Evolutionary conservation across 2,329 filamentous ascomycete genomes (phyloP), one percentile per base, ranked within the genome.

Genomic region (Uncinocarpus reesii): DNA sequence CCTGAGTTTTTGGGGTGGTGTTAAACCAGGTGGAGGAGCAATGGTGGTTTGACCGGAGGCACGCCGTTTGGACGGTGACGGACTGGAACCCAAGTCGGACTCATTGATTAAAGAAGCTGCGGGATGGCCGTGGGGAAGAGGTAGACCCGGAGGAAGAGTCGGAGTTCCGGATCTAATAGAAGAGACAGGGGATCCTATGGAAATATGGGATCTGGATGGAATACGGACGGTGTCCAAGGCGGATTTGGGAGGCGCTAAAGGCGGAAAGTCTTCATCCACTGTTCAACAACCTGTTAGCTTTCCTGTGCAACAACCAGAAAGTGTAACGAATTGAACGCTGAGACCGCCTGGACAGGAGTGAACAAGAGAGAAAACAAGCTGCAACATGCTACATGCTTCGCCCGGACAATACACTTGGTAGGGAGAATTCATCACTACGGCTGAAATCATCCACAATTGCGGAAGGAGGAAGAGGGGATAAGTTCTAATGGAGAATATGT

Each of bases 261-360:
- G 70, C 23, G 71, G 69, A 40, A 73, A 73, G 13, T 73, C 69
- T 56, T 71, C 64, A 52, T 70, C 69, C 65, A 62, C 58, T 57
- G 52, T 51, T 24, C 31, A 45, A 21, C n/a, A 48, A 24, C 24
- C 31, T 26, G 57, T 66, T 56, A 68, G 64, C 58, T 52, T 52
- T 50, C 18, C 13, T 5, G 11, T 15, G 28, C 16, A 23, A 29
- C 11, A 29, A 37, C 2, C 6, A 43, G 18, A 34, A 36, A 42
- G 13, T 20, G 21, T 4, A 42, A 43, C 13, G 36, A 41, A 26
- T 42, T 28, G 29, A 36, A 47, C 48, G 50, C 47, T 51, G 48
- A 29, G 34, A 51, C 49, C 45, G 45, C 46, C 49, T 44, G n/a
- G 51, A 50, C 49, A 50, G 50, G 55, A 50, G 44, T 16, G 50